Base-by-base conservation (phyloP, 257 asterid genomes). In the Avicennia marina region DNA sequence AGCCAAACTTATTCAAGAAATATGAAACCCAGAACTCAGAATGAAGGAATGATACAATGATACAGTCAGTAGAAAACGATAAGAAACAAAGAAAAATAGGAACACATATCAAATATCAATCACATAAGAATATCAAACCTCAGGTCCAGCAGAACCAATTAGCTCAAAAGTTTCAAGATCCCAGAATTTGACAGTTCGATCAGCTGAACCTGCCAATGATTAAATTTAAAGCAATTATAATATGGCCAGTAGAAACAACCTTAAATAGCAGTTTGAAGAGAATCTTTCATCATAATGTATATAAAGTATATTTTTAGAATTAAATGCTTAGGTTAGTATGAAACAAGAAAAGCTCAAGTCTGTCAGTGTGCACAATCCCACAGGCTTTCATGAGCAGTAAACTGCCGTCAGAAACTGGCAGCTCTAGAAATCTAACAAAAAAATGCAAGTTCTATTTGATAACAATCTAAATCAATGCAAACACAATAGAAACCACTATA, bases 81-180 rank as follows among this genome's bases (percentile, higher is more conserved):
- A 56, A 18, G 32, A 61, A 44, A 21, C 27, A 60, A 49, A 46
- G 38, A 33, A 24, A 13, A 33, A 41, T 16, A 22, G 53, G 38
- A 63, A 63, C 5, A 7, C 12, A 53, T 11, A 48, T 7, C 22
- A 63, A 11, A 49, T 33, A 21, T 20, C 6, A 24, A 41, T 62
- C 61, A 41, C 32, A 68, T 59, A 41, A 25, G 55, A 61, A 40
- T 47, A 25, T 51, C 46, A 59, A 60, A 91, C 98, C 98, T 88
- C 98, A 4, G 98, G 93, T 49, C 94, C 98, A 61, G 96, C 78
- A 58, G 95, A 91, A 61, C 98, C 95, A 64, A 91, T 88, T 45
- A 81, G 95, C 76, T 91, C 98, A 83, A 91, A 91, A 62, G 98
- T 88, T 82, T 91, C 98, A 67, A 91, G 96, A 72, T 91, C 98